Base-by-base conservation (phyloP, 2,329 filamentous ascomycete genomes). In the Stemphylium beticola region DNA sequence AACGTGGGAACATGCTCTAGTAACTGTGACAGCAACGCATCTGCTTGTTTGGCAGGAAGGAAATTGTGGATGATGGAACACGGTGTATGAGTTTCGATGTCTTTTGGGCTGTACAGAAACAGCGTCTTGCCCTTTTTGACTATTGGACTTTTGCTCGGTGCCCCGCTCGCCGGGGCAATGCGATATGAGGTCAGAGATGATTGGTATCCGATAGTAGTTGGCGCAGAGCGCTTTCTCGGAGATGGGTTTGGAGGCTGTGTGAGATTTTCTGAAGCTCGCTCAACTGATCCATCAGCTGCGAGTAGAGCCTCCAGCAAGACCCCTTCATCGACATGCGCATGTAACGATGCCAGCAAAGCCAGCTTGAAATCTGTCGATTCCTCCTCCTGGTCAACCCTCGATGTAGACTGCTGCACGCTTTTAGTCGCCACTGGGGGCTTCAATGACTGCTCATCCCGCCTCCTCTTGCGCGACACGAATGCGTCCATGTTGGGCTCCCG, bases 31-130 rank as follows among this genome's bases (percentile, higher is more conserved):
- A 98, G 79, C 11, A 99, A 80, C 0, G 82, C 81, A 60, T 92
- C 88, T 34, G 95, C 93, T 54, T 90, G 82, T 2, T 87, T 80
- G 0, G 81, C 26, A 0, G 91, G 87, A 0, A 99, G 80, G 65
- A 98, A 97, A 68, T 96, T 95, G 75, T 96, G 92, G 50, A 97
- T 87, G 61, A 98, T 90, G 10, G 91, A 93, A 76, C 93, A 97
- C 1, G 95, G 92, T 0, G 93, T 96, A 69, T 96, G 85, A 20
- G 85, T 82, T 43, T 91, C 89, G 40, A 98, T 85, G 65, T 96
- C 92, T 34, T 86, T 81, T 0, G 93, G 90, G 37, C 90, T 86
- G 74, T 90, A 98, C 0, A 98, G 80, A 69, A 93, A 90, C 2
- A 98, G 76, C 0, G 93, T 97, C 64, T 86, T 85, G 11, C 93